Base-by-base conservation (phyloP, 306 rosid species). In the Pterocarpus macrocarpus region DNA sequence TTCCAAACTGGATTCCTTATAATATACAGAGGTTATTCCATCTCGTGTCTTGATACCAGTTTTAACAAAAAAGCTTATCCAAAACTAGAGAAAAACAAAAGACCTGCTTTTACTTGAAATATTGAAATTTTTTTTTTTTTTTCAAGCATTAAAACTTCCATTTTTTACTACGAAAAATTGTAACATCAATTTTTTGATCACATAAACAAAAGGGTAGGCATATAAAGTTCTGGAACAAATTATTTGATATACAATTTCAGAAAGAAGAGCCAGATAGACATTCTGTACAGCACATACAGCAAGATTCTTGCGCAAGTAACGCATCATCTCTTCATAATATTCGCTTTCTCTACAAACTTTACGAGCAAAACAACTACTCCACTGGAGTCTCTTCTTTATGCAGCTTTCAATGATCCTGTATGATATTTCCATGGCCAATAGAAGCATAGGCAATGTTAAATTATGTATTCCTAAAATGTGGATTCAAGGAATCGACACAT, bases 291-390 rank as follows among this genome's bases (percentile, higher is more conserved):
- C 47, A 85, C 98, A 22, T 85, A 93, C 97, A 84, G 98, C 98
- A 78, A 96, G 86, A 83, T 90, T 96, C 92, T 82, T 93, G 68
- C 94, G 90, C 86, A 93, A 82, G 89, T 93, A 96, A 34, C 91
- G 92, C 97, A 96, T 93, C 98, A 96, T 89, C 15, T 93, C 97
- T 73, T 96, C 99, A 71, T 93, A 96, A 77, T 90, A 96, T 89
- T 96, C 99, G 65, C 94, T 80, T 90, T 96, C 99, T 92, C 81
- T 93, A 83, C 91, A 90, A 82, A 96, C 84, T 88, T 92, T 92
- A 73, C 91, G 91, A 75, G 97, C 94, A 88, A 92, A 96, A 87
- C 91, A 93, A 76, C 76, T 88, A 87, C 88, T 96, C 99, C 98
- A 96, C 66, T 81, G 92, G 34, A 96, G 92, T 85, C 99, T 90